These are phyloP conservation scores for Termitomyces sp. DNA, from an alignment of 768 basidiomycete species.

Conservation along the genomic window DNA sequence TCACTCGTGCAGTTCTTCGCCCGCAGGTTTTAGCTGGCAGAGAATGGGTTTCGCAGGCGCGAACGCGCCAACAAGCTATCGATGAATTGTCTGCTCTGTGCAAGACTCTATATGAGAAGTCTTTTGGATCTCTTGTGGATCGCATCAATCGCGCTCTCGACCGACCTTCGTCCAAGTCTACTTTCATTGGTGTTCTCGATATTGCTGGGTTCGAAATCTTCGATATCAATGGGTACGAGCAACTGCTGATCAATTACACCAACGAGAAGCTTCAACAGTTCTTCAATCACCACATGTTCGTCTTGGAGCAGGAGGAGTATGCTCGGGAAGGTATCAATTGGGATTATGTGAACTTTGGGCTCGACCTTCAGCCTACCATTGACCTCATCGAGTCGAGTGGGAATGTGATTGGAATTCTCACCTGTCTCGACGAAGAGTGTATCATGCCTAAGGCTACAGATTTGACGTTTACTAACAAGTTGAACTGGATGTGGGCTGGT, in stretches of 20 bases:
- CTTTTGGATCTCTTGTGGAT: constrained; percentile 91
- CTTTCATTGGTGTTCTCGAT: constrained; percentile 97
- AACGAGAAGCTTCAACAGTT: constrained; percentile 99
- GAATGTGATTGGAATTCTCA: constrained; percentile 82
- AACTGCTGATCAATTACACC: constrained; percentile 97
- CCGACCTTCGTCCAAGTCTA: constrained; percentile 85
- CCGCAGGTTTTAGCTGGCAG: constrained; percentile 92
- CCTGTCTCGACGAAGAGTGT: constrained; percentile 94
- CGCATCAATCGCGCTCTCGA: constrained; percentile 94
- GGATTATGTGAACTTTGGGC: constrained; percentile 97
- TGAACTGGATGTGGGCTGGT: constrained; percentile 74
- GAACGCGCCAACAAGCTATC: constrained; percentile 87
- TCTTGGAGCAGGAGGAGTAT: constrained; percentile 98
- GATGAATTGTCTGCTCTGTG: constrained; percentile 90
- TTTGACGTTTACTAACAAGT: constrained; percentile 90
- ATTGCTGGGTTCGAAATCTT: constrained; percentile 99
- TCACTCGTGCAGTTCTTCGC: constrained; percentile 83
- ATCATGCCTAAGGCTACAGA: constrained; percentile 99
- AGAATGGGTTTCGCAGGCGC: constrained; percentile 94
- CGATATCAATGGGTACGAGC: constrained; percentile 93
- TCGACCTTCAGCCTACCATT: constrained; percentile 97
- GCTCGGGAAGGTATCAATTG: constrained; percentile 94
- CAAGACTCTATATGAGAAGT: constrained; percentile 97
- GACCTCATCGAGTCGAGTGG: constrained; percentile 92
- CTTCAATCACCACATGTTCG: constrained; percentile 99